Base-by-base conservation (phyloP, 2,329 filamentous ascomycete species). In the Metarhizium humberi region DNA sequence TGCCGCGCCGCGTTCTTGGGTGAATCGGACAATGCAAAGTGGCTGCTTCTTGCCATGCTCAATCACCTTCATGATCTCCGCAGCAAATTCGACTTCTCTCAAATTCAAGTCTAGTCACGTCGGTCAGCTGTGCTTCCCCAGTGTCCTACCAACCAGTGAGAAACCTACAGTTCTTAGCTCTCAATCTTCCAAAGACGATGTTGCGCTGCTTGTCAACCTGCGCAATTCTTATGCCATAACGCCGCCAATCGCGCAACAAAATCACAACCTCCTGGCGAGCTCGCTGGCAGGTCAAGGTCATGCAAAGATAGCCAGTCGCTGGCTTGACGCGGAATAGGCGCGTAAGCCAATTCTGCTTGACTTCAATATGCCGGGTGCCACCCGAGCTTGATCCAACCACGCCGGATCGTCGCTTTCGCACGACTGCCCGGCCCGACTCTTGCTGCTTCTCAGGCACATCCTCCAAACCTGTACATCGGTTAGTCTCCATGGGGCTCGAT, bases 291-390 rank as follows among this genome's bases (percentile, higher is more conserved):
- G 86, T 82, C 29, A 90, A 78, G 3, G 78, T 79, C 67, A 96
- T 85, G 67, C 90, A 94, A 16, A 96, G 71, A 32, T 88, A 79
- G 59, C 83, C 82, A 16, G 77, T 86, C 0, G 86, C 88, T 1
- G 92, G 92, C 68, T 94, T 96, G 66, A 96, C 86, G 55, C 90
- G 84, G 74, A 97, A 90, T 49, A 97, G 82, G 16, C 90, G 87
- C 34, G 90, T 87, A 53, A 97, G 81, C 92, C 92, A 96, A 62
- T 87, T 95, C 65, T 90, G 85, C 66, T 84, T 86, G 34, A 83
- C 79, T 58, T 84, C 84, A 64, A 81, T 87, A 70, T 78, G 78
- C 55, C 78, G 78, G 58, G 72, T 73, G 34, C 64, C 62, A 18
- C 69, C 69, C 57, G 67, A 69, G 34, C 69, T 67, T 36, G 69